Conservation (phyloP, 306 rosid genomes). For the Rosa multiflora region DNA sequence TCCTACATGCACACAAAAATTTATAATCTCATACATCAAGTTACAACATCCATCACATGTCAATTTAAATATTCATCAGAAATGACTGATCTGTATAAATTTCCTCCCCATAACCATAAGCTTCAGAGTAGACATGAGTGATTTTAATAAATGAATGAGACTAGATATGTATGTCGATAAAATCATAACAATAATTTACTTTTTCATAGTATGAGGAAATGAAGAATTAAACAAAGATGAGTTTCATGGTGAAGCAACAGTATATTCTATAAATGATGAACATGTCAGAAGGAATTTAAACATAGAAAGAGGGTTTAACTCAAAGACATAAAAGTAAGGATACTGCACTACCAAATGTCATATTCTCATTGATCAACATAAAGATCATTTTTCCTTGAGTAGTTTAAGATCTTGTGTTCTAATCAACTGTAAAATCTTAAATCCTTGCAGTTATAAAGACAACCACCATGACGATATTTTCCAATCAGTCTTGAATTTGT, state of each 20-base stretch:
- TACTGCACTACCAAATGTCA: not conserved
- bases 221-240: not conserved
- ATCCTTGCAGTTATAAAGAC: not conserved
- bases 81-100: not conserved
- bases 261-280: not conserved
- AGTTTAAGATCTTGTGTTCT: not conserved
- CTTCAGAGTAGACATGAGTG: not conserved
- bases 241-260: not conserved
- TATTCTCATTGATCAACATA: not conserved
- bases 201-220: not conserved
- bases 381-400: not conserved
- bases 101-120: not conserved
- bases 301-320: not conserved
- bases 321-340: not conserved
- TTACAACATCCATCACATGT: not conserved
- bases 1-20: conserved; percentile 60
- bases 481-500: not conserved
- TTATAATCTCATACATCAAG: not conserved
- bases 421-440: not conserved
- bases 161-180: not conserved
- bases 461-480: not conserved
- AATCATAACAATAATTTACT: no score
- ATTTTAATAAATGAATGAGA: no score
- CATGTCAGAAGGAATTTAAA: not conserved
- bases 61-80: not conserved